Evolutionary conservation across 139 green algal genomes (phyloP).

Genomic region (Chlamydomonas schloesseri): DNA sequence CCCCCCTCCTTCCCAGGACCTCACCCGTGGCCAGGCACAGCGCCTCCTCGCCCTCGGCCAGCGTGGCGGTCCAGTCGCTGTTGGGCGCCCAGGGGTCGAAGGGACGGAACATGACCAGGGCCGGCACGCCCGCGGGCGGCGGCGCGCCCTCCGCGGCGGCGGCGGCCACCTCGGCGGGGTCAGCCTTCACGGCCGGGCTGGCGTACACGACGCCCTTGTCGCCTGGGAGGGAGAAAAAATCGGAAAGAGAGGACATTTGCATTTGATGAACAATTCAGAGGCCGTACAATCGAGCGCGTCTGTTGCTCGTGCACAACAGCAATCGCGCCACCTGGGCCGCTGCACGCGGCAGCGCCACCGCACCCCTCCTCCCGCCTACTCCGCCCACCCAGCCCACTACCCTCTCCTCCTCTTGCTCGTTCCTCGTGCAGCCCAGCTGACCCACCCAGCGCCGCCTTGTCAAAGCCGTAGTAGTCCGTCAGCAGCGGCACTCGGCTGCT

Average conservation of each 20-base stretch:
- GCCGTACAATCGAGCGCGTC: no score
- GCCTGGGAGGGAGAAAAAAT: no score
- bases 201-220: slow-evolving; percentile 74
- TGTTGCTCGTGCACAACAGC: no score
- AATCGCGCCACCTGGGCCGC: no score
- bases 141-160: background rate
- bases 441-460: slow-evolving; percentile 72
- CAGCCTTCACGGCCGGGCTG: slow-evolving; percentile 11
- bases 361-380: no score
- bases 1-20: background rate
- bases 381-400: no score
- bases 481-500: slow-evolving; percentile 77
- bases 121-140: background rate
- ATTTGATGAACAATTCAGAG: no score
- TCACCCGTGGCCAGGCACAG: slow-evolving; percentile 69
- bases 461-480: slow-evolving; percentile 89
- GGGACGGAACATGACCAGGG: slow-evolving; percentile 63
- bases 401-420: no score
- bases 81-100: slow-evolving; percentile 86
- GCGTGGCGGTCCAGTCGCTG: slow-evolving; percentile 79
- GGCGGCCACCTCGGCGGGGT: slow-evolving; percentile 1
- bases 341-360: no score
- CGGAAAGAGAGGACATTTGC: no score
- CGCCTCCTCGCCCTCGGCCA: slow-evolving; percentile 81
- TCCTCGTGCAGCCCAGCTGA: no score